Base-by-base conservation (phyloP, 2,329 filamentous ascomycete species). In the Chaetomium globosum region DNA sequence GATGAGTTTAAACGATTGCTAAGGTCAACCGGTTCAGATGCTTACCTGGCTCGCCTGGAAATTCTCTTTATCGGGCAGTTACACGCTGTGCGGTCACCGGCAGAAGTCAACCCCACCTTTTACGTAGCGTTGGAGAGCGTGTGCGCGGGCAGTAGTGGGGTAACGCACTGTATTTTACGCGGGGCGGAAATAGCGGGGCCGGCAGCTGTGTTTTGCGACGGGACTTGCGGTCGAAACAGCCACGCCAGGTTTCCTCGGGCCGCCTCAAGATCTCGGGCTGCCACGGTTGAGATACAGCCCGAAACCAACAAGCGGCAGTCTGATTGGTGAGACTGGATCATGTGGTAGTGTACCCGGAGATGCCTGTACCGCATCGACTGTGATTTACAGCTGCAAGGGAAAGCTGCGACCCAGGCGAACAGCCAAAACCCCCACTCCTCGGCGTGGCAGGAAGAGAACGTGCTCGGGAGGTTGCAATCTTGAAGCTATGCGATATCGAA, bases 71-170 rank as follows among this genome's bases (percentile, higher is more conserved):
- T 58, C 48, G 58, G 39, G 36, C 49, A 51, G 51, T 16, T 49
- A 53, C 51, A 43, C 61, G 48, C 61, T 60, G 54, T 57, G 53
- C 46, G 60, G 59, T 61, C 60, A 56, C 58, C 51, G 46, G 55
- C 58, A 62, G 52, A 46, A 30, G 57, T 26, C 36, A 63, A 68
- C 65, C 67, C 67, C 67, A 67, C 65, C 62, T 68, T 68, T 61
- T 63, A 65, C 62, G 59, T 68, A 63, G 53, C n/a, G 53, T 10
- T 16, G 46, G 53, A 21, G 54, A 43, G 54, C 51, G 46, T 39
- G 46, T 56, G 61, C 62, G 63, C 55, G 67, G 65, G 65, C 39
- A 59, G 61, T 57, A 61, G 67, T 67, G 67, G 64, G 64, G 67
- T 67, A 59, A 57, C 12, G 28, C 26, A 36, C 12, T 30, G 46